Base-by-base conservation (phyloP, 2,329 filamentous ascomycete genomes). In the Xylariaceae sp. region DNA sequence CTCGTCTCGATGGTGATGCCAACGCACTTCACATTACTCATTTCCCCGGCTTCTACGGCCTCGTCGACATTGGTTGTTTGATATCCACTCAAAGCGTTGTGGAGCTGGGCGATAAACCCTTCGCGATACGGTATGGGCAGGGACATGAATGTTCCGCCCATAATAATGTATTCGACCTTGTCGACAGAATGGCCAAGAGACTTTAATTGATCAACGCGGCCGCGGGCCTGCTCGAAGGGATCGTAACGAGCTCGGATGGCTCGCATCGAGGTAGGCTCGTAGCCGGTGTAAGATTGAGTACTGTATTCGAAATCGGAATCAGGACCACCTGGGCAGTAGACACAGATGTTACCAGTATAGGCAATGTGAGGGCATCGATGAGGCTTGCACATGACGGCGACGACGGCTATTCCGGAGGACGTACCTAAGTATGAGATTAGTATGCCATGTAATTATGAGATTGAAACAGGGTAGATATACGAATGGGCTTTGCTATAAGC, bases 131-230 rank as follows among this genome's bases (percentile, higher is more conserved):
- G 83, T 59, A 90, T 83, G 7, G 92, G 79, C 21, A 98, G 71
- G 3, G 92, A 97, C 94, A 98, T 98, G 69, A 98, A 98, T 0
- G 93, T 98, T 55, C 93, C 93, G 49, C 93, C 93, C 93, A 98
- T 98, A 64, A 98, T 95, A 63, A 98, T 98, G 67, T 97, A 98
- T 72, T 98, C 93, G 20, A 98, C 93, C 67, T 98, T 98, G 71
- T 98, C 93, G 38, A 98, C 93, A 37, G 89, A 95, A 67, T 98
- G 93, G 1, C 93, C 93, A 0, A 98, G 77, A 2, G 88, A 87
- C 67, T 95, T 94, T 63, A 98, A 89, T 70, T 98, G 93, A 59
- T 98, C 94, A 5, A 98, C 92, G 56, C 93, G 83, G 34, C 93
- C 93, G 64, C 93, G 80, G 14, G 93, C 93, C 72, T 98, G 93